These are phyloP conservation scores for Aquilaria yunnanensis DNA, from an alignment of 345 rosid species.

Conservation along the genomic window DNA sequence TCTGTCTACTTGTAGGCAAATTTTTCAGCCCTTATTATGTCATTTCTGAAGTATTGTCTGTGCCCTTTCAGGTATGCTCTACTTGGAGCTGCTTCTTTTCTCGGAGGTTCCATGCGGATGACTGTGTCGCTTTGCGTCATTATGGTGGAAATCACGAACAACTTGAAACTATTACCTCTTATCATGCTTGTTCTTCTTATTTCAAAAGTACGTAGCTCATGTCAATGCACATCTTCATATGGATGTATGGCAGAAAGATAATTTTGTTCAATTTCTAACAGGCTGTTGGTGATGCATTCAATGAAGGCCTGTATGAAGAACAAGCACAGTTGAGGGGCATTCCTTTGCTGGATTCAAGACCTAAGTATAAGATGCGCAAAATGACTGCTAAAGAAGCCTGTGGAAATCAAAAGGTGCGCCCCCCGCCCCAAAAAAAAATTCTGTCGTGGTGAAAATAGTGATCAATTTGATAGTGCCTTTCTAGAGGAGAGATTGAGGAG, in stretches of 20 bases:
- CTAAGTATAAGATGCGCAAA: slow-evolving; percentile 75
- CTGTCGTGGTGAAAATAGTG: too few relatives aligned
- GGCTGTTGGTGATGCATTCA: slow-evolving; percentile 99
- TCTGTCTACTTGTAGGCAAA: too few relatives aligned
- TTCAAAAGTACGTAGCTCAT: slow-evolving; percentile 62
- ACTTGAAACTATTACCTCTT: slow-evolving; percentile 84
- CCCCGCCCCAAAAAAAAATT: neutral
- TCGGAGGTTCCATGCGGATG: slow-evolving; percentile 99
- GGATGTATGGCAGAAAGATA: slow-evolving; percentile 9
- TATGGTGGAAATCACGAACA: slow-evolving; percentile 97
- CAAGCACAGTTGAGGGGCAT: slow-evolving; percentile 78
- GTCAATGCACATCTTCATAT: slow-evolving; percentile 5
- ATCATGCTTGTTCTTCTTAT: slow-evolving; percentile 98
- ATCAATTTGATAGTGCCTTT: too few relatives aligned
- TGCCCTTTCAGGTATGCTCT: slow-evolving; percentile 70
- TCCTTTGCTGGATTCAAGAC: slow-evolving; percentile 88
- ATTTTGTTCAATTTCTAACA: slow-evolving; percentile 16
- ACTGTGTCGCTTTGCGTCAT: slow-evolving; percentile 96
- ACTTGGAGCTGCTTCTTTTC: slow-evolving; percentile 98
- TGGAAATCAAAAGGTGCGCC: slow-evolving; percentile 67
- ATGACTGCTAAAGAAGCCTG: slow-evolving; percentile 80
- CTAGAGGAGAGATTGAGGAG: neutral
- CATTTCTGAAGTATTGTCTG: slow-evolving; percentile 12
- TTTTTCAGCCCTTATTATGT: too few relatives aligned
- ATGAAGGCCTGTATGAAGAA: slow-evolving; percentile 90